Base-by-base conservation (phyloP, 2,329 filamentous ascomycete genomes). In the Phyllosticta citriasiana region DNA sequence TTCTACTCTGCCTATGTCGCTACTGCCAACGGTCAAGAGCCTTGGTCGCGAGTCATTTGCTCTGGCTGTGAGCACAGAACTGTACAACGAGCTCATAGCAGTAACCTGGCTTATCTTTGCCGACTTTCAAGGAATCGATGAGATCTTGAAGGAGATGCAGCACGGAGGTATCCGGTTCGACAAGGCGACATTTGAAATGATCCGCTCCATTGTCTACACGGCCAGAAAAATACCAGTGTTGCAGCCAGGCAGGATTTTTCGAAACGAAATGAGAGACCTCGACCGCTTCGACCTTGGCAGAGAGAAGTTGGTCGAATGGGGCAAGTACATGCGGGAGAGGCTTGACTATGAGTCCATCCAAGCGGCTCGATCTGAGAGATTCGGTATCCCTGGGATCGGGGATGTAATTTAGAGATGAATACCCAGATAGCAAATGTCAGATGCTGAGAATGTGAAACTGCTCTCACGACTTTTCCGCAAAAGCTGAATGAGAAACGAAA, bases 31-130 rank as follows among this genome's bases (percentile, higher is more conserved):
- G 7, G 76, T 91, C 66, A 88, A 88, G 69, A 78, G 80, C 53
- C 78, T 89, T 0, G 88, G 88, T 1, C 79, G 88, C 1, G 81
- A 83, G 1, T 87, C 87, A 0, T 89, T 87, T 68, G 84, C 89
- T 6, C 80, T 93, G 0, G 88, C 88, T 55, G 86, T 84, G 5
- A 85, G 85, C 19, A 88, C 87, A 0, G 76, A 81, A 0, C 82
- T 92, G 52, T 92, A 89, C 76, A 86, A 88, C 68, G 78, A 83
- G 56, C 79, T 91, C 35, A 78, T 89, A 25, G 72, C 77, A 14
- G 79, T 86, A 24, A 77, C 84, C 60, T 89, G 86, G 83, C 72
- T 75, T 35, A 81, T 83, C 10, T 82, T 83, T 64, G 79, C 83
- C 24, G 84, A 89, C 67, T 76, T 84, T 2, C 65, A 68, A 3